A percentile compares a stretch with the other conserved stretches of the same genome.
Conservation (phyloP, 169 alveolate species). For the Eimeria maxima region DNA sequence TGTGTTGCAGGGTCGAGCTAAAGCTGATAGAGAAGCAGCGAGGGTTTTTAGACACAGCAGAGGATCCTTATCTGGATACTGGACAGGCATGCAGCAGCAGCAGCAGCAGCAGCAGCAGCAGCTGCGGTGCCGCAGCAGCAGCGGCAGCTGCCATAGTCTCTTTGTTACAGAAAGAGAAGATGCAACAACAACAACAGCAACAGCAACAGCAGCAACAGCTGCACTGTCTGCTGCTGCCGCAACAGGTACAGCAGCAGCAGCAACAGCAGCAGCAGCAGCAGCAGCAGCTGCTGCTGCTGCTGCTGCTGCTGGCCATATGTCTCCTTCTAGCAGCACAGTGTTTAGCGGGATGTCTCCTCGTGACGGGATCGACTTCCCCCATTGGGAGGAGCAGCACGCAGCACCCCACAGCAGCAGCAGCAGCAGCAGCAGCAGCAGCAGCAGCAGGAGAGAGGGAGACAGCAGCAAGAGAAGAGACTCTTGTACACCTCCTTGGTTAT, state of each 20-base stretch:
- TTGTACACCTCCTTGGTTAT: neutral
- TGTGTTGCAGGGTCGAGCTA: neutral
- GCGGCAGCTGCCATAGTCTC: neutral
- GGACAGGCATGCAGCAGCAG: no score
- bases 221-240: neutral
- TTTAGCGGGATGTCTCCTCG: neutral
- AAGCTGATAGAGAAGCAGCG: conserved; percentile 2
- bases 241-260: neutral
- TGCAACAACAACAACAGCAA: neutral
- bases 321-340: neutral
- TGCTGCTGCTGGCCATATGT: neutral
- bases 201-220: conserved; percentile 36
- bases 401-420: conserved; percentile 5
- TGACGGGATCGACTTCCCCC: neutral
- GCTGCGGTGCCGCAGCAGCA: conserved; percentile 1
- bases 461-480: neutral
- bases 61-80: neutral
- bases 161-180: neutral
- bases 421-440: conserved; percentile 42
- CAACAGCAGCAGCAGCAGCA: neutral
- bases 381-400: neutral
- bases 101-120: no score
- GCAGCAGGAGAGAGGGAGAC: neutral
- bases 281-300: neutral
- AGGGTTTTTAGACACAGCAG: neutral